Evolutionary conservation across 352 stramenopile genomes (phyloP), one percentile per base, ranked within the genome.

Genomic region (Globisporangium apiculatum): DNA sequence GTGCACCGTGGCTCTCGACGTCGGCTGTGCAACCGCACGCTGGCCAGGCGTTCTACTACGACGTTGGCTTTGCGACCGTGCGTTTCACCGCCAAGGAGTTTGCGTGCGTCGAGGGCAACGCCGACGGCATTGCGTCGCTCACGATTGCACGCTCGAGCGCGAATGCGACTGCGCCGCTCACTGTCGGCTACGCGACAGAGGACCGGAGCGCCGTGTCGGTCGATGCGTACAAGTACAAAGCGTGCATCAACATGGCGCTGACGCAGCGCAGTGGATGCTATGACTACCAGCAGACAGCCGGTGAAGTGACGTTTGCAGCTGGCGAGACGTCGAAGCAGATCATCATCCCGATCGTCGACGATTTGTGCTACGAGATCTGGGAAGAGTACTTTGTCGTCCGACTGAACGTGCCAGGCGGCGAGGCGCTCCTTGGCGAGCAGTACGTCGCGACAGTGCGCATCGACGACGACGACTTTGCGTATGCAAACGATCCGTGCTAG

Each of bases 281-380:
- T 15, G 80, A 93, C 60, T 95, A 93, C 51, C 79, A 86, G 57
- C 83, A 93, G 49, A 70, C 53, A 7, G 73, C 79, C 6, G 95
- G 95, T 4, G 80, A 96, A 51, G 52, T 98, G 7, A 97, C 87
- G 9, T 98, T 99, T 53, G 75, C 81, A 14, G 71, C 74, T 0
- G 91, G 91, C 1, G 87, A 97, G 52, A 87, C 72, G 7, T 83
- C 85, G 51, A 88, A 88, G 36, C 78, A 94, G 51, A 86, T 98
- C 59, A 82, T 80, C 11, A 76, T 98, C 35, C 73, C 79, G n/a
- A 88, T 98, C 42, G 89, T 98, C 53, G 92, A 99, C 61, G 94
- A 99, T 69, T 73, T 75, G 31, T 98, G 95, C 69, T 77, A 81
- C 46, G 94, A 98, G 63, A 70, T 63, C 31, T 80, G 86, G 64